Evolutionary conservation across 2,329 filamentous ascomycete genomes (phyloP).

Genomic region (Calonectria pseudoturangicola): DNA sequence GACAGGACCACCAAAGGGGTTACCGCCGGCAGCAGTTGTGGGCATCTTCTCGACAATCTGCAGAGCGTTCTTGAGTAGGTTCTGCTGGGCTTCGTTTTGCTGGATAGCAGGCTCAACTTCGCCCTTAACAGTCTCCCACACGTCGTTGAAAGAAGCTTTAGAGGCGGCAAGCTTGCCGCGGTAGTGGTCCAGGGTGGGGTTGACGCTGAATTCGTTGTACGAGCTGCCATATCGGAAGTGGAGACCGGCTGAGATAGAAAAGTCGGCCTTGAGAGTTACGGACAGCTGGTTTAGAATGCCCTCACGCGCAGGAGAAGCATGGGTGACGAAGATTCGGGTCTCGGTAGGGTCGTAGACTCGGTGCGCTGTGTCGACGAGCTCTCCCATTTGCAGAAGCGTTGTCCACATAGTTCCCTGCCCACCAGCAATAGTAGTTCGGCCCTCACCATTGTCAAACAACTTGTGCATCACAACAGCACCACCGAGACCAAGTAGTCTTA

Average conservation of each 20-base stretch:
- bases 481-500: slow-evolving; percentile 93
- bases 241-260: slow-evolving; percentile 96
- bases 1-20: slow-evolving; percentile 93
- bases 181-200: slow-evolving; percentile 98
- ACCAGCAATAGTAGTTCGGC: slow-evolving; percentile 97
- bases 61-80: slow-evolving; percentile 91
- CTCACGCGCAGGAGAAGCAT: slow-evolving; percentile 96
- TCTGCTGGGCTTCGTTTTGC: slow-evolving; percentile 95
- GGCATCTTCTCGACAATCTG: slow-evolving; percentile 99
- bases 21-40: slow-evolving; percentile 92
- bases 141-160: slow-evolving; percentile 98
- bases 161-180: slow-evolving; percentile 98
- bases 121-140: slow-evolving; percentile 98
- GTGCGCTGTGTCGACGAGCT: slow-evolving; percentile 97
- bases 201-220: slow-evolving; percentile 99
- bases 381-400: slow-evolving; percentile 97
- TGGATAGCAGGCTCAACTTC: slow-evolving; percentile 96
- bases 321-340: slow-evolving; percentile 96
- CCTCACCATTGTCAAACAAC: slow-evolving; percentile 98
- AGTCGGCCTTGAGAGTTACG: slow-evolving; percentile 97
- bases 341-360: slow-evolving; percentile 99
- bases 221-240: slow-evolving; percentile 99
- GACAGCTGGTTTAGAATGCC: slow-evolving; percentile 98
- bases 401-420: slow-evolving; percentile 99
- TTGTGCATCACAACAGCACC: slow-evolving; percentile 99